phyloP scores from a whole-genome alignment of 345 rosid species.

The Syzygium grande region DNA sequence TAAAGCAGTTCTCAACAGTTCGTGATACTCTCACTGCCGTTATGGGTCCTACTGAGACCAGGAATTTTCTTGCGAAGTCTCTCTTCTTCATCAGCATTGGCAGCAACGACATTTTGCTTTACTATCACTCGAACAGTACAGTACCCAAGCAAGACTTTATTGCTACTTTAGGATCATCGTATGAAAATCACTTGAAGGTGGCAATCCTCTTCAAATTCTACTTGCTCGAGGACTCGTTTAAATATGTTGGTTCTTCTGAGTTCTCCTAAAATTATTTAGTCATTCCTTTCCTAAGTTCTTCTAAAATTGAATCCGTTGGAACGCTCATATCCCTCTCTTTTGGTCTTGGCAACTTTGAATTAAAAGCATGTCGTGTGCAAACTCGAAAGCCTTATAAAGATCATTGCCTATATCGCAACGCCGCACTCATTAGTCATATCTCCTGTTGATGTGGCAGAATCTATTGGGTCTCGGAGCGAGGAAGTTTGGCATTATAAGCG shows the following conservation, averaged over 20 bases:
- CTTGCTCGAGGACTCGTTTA: neutral
- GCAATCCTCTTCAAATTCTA: neutral
- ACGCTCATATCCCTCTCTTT: neutral
- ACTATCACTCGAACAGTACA: conserved; percentile 9
- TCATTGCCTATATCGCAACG: neutral
- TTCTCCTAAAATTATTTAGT: neutral
- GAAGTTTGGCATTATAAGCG: conserved; percentile 39
- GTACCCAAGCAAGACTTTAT: conserved; percentile 23
- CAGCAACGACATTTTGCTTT: conserved; percentile 36
- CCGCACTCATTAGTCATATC: neutral
- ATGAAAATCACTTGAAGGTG: conserved; percentile 30
- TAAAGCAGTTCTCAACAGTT: conserved; percentile 18
- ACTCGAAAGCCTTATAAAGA: neutral
- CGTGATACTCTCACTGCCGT: conserved; percentile 5
- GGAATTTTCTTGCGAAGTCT: conserved; percentile 18
- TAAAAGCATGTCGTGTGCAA: neutral
- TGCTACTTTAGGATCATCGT: conserved; percentile 14
- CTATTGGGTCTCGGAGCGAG: conserved; percentile 28
- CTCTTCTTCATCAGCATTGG: conserved; percentile 49
- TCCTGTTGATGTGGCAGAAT: conserved; percentile 16
- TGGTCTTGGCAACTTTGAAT: neutral
- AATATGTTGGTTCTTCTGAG: neutral
- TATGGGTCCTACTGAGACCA: conserved; percentile 14
- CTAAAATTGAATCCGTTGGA: neutral
- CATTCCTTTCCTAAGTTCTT: neutral